phyloP scores from a whole-genome alignment of 192 early-diverging fungal species.

The Coemansia sp. region DNA sequence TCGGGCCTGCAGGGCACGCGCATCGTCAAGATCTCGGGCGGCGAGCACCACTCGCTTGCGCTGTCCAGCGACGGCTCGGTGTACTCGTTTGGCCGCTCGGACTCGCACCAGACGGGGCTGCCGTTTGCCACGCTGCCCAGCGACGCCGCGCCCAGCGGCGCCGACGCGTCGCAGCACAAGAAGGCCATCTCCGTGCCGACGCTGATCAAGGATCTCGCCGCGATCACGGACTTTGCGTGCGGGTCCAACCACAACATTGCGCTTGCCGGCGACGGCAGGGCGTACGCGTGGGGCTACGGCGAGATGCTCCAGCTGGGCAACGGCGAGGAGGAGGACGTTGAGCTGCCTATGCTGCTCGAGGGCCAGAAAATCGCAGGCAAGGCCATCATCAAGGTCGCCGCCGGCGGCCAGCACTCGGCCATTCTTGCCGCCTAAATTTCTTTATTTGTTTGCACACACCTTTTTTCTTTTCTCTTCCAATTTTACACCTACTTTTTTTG shows the following conservation, averaged over 20 bases:
- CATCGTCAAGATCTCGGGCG: constrained; percentile 69
- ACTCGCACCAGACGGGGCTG: constrained; percentile 80
- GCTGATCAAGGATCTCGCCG: constrained; percentile 43
- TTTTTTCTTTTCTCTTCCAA: background rate
- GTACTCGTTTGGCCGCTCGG: constrained; percentile 82
- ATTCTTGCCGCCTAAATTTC: constrained; percentile 20
- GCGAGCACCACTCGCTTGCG: constrained; percentile 82
- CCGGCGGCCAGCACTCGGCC: constrained; percentile 75
- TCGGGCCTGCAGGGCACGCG: constrained; percentile 43
- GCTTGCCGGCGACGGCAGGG: constrained; percentile 55
- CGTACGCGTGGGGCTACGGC: constrained; percentile 90
- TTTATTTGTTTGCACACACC: background rate
- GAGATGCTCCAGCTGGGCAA: constrained; percentile 83
- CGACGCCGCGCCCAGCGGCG: constrained; percentile 20
- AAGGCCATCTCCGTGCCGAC: constrained; percentile 62
- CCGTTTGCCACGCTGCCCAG: constrained; percentile 45
- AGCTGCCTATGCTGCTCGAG: constrained; percentile 57
- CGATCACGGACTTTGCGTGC: constrained; percentile 55
- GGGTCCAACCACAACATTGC: constrained; percentile 65
- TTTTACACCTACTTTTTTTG: background rate
- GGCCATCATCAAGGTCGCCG: constrained; percentile 59
- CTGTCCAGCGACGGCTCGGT: constrained; percentile 71
- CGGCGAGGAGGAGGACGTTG: constrained; percentile 71
- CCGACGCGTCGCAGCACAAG: constrained; percentile 39
- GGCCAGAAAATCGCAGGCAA: constrained; percentile 71